Percentiles rank a stretch among this genome's conserved stretches.
Conservation (phyloP, 805 yeast species). For the Hanseniaspora meyeri region DNA sequence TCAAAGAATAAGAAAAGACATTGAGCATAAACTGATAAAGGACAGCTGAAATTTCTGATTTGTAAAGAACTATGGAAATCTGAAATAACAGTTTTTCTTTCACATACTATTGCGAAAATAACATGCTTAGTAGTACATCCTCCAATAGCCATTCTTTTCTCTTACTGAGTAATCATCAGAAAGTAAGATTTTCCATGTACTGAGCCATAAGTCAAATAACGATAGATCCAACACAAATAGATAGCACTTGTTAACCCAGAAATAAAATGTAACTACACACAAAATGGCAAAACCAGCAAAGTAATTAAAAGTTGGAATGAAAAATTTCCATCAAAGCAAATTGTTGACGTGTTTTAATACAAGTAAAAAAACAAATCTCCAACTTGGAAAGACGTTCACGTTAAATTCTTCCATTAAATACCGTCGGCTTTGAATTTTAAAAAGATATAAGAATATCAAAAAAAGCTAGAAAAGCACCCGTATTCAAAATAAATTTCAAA, state of each 20-base stretch:
- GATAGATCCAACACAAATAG: not conserved
- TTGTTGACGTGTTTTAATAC: not conserved
- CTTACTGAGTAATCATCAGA: not conserved
- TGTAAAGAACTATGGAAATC: not conserved
- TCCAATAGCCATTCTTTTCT: not conserved
- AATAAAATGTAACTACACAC: conserved; percentile 1
- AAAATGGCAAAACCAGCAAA: not conserved
- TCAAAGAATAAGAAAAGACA: not conserved
- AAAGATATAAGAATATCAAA: not conserved
- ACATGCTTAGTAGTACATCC: conserved; percentile 7
- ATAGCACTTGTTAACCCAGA: not conserved
- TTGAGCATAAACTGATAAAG: not conserved
- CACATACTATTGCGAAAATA: not conserved
- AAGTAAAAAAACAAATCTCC: not conserved
- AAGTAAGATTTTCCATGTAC: conserved; percentile 2
- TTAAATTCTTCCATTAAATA: not conserved
- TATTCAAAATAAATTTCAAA: not conserved
- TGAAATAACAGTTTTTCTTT: not conserved
- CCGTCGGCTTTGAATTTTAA: not conserved
- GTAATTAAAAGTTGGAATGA: not conserved
- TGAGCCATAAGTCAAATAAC: not conserved
- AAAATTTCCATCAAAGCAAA: not conserved
- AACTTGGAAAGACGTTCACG: not conserved
- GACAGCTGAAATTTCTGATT: not conserved
- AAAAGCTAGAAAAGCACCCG: not conserved